These are phyloP conservation scores for Porphyrellus cyaneotinctus DNA, from an alignment of 768 basidiomycete genomes.

Conservation along the genomic window DNA sequence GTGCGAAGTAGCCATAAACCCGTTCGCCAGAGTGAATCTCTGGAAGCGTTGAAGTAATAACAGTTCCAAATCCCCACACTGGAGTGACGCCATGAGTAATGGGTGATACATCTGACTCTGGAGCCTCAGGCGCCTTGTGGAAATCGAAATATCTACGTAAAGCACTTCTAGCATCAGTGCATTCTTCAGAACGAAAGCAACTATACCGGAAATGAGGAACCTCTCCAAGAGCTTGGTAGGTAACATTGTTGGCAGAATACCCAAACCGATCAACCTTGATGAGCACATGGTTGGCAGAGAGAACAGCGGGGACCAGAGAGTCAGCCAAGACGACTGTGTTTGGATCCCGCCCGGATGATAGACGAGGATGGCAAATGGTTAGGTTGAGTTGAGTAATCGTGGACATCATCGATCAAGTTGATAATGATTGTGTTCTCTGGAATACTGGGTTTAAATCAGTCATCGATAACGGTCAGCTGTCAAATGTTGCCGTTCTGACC, in stretches of 20 bases:
- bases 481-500: too few species aligned
- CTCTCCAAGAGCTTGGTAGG: conserved; percentile 57
- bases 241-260: conserved; percentile 68
- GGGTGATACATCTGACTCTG: conserved; percentile 32
- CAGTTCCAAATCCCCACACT: conserved; percentile 69
- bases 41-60: conserved; percentile 46
- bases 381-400: conserved; percentile 24
- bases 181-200: not conserved
- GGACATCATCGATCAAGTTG: not conserved
- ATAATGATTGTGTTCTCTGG: too few species aligned
- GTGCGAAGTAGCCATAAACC: conserved; percentile 60
- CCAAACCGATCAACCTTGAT: conserved; percentile 64
- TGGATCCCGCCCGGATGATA: conserved; percentile 32
- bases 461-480: too few species aligned
- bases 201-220: conserved; percentile 37
- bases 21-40: conserved; percentile 52
- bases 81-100: conserved; percentile 60
- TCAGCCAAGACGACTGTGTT: conserved; percentile 28
- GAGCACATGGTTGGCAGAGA: conserved; percentile 45
- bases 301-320: conserved; percentile 16
- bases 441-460: too few species aligned
- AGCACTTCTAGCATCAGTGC: not conserved
- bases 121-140: conserved; percentile 44
- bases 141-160: conserved; percentile 66
- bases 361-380: conserved; percentile 39